Conservation (phyloP, 305 asterid species). For the Ilex paraguariensis region DNA sequence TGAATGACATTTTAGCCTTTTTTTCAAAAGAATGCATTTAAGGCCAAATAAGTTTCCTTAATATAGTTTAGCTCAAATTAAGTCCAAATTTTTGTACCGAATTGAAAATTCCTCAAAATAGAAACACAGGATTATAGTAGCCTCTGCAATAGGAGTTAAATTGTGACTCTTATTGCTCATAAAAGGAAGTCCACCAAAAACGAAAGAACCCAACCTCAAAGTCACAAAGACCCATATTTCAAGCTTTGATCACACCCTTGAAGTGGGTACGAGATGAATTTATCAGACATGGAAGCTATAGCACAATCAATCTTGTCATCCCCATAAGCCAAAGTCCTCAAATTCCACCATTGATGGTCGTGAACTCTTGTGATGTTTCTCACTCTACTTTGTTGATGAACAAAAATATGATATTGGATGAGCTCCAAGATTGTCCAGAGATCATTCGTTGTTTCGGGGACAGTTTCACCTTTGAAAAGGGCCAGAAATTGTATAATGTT, state of each 20-base stretch:
- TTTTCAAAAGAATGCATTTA: too few relatives aligned
- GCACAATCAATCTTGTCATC: slow-evolving; percentile 48
- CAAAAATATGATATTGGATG: slow-evolving; percentile 45
- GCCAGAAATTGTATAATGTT: slow-evolving; percentile 29
- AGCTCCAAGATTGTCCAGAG: slow-evolving; percentile 47
- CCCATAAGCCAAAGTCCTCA: slow-evolving; percentile 14
- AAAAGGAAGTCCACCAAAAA: neutral
- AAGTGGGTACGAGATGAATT: slow-evolving; percentile 65
- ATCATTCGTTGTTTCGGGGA: slow-evolving; percentile 46
- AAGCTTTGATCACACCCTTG: slow-evolving; percentile 21
- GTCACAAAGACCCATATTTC: too few relatives aligned
- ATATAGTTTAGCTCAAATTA: too few relatives aligned
- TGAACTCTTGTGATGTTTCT: slow-evolving; percentile 44
- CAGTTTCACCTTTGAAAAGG: slow-evolving; percentile 23
- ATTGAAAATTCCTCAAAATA: too few relatives aligned
- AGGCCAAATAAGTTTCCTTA: too few relatives aligned
- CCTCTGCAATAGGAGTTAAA: neutral
- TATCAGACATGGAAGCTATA: slow-evolving; percentile 64
- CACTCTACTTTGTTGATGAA: slow-evolving; percentile 37
- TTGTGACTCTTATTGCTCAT: neutral
- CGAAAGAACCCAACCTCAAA: too few relatives aligned
- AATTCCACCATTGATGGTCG: slow-evolving; percentile 45
- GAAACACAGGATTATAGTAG: neutral
- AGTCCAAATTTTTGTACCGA: too few relatives aligned
- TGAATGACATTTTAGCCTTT: too few relatives aligned